A percentile compares a stretch with the other conserved stretches of the same genome.
Evolutionary conservation across 2,329 filamentous ascomycete species (phyloP).

Genomic region (Sporothrix mexicana): DNA sequence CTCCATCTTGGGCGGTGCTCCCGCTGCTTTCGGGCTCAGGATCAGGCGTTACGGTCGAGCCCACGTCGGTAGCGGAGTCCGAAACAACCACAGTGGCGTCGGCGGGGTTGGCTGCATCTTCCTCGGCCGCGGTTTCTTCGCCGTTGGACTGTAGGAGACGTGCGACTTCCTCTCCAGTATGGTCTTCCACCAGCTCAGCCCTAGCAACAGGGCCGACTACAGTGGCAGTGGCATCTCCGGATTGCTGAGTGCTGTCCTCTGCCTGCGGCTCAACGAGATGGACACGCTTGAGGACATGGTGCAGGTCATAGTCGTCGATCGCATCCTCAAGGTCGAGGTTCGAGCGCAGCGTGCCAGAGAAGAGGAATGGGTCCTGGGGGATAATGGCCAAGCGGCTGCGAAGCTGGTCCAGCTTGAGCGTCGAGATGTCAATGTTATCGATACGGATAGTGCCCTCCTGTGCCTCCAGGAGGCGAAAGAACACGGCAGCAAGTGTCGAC

Average conservation of each 20-base stretch:
- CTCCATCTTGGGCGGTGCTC: constrained; percentile 26
- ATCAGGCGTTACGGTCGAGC: constrained; percentile 24
- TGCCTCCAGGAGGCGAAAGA: constrained; percentile 64
- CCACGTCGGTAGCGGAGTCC: constrained; percentile 35
- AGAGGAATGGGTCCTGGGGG: constrained; percentile 70
- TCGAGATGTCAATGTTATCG: constrained; percentile 60
- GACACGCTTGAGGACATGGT: constrained; percentile 63
- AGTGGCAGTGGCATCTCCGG: constrained; percentile 19
- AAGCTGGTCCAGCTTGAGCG: constrained; percentile 64
- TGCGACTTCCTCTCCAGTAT: constrained; percentile 32
- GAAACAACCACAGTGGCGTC: constrained; percentile 33
- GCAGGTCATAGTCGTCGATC: constrained; percentile 66
- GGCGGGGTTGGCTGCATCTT: constrained; percentile 36
- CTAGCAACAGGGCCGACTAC: neutral
- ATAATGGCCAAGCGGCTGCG: constrained; percentile 68
- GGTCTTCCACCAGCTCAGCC: constrained; percentile 17
- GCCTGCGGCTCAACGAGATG: constrained; percentile 60
- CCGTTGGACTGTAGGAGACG: constrained; percentile 34
- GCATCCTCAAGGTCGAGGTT: constrained; percentile 69
- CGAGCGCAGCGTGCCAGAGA: constrained; percentile 66
- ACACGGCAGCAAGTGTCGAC: constrained; percentile 66
- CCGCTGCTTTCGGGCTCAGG: constrained; percentile 26
- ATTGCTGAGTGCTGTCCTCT: constrained; percentile 40
- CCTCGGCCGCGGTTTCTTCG: constrained; percentile 33
- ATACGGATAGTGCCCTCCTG: constrained; percentile 51